Evolutionary conservation across 2,329 filamentous ascomycete genomes (phyloP), one percentile per base, ranked within the genome.

Genomic region (Emmonsiellopsis sp.): DNA sequence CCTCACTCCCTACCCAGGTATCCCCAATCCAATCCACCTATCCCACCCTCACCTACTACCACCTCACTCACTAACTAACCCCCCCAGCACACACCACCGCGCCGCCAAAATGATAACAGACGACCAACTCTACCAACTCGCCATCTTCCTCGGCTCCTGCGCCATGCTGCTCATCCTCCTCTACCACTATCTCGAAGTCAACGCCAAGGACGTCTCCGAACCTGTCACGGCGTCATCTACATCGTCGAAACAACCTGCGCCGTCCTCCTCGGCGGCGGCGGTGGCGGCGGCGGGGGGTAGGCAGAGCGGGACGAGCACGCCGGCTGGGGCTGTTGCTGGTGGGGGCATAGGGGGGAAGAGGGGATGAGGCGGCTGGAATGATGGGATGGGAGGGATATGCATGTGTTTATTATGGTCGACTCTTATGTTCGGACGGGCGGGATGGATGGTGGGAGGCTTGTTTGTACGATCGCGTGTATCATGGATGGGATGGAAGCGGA

Each of bases 171-270:
- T 98, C 57, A 96, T 97, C 60, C 84, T 98, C 33, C 74, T 95
- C 32, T 97, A 98, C 74, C 90, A 97, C 72, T 97, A 94, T 74
- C 84, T 98, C 64, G 92, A 97, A 70, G 82, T 95, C 75, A 97
- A 98, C 67, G 82, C 88, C n/a, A 77, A 79, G 60, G 79, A 85
- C 55, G 72, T 75, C 42, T 60, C 63, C 6, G 46, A 56, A 2
- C 54, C 57, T 11, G 34, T 53, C 9, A 31, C 32, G 17, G 6
- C 43, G 2, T 40, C 14, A 32, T 5, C 34, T 34, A 36, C 13
- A 10, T 37, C 21, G 17, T n/a, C 37, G 8, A 43, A 45, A 17
- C 5, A 32, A 10, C 2, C 31, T n/a, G n/a, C n/a, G 44, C n/a
- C 32, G 6, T 8, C 49, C 10, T 33, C 51, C 32, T 14, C 51